Base-by-base conservation (phyloP, 2,329 filamentous ascomycete species). In the Dothidotthia symphoricarpi region DNA sequence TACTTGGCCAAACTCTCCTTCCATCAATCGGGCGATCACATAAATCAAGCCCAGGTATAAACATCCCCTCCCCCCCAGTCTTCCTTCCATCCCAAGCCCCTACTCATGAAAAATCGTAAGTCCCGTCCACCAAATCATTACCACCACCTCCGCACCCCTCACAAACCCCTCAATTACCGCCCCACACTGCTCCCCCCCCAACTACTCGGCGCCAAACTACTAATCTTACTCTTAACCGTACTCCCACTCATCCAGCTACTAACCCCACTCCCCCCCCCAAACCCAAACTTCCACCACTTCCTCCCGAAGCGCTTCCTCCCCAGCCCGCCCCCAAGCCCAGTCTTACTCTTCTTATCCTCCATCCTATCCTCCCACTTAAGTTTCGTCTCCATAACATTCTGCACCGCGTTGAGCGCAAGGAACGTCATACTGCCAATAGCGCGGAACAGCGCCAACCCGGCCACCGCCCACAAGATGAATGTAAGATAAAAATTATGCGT, bases 401-500 rank as follows among this genome's bases (percentile, higher is more conserved):
- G 91, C 38, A 98, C 71, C 24, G 83, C 72, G 61, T 94, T 91
- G 59, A 97, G 82, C 42, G 96, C 67, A 2, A 87, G 83, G 70
- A 94, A 98, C 0, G 87, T 80, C 1, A 82, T 83, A 8, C 79
- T 85, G 0, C 93, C 93, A 2, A 96, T 66, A 1, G 88, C 90
- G 48, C 93, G 81, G 76, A 98, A 95, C 6, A 93, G 72, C 1
- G 94, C 93, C 16, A 98, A 71, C 0, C 78, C 77, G 0, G 93
- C 93, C 11, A 98, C 93, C 19, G 80, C 75, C 93, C 93, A 98
- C 15, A 98, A 77, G 61, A 98, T 88, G 69, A 97, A 93, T 24
- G 83, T 85, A 28, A 98, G 78, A 67, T 98, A 98, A 63, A 86
- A 82, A 72, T 98, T 98, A 55, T 83, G 77, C 6, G 83, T 83